Evolutionary conservation across 305 asterid genomes (phyloP).

Genomic region (Rubia tinctorum): DNA sequence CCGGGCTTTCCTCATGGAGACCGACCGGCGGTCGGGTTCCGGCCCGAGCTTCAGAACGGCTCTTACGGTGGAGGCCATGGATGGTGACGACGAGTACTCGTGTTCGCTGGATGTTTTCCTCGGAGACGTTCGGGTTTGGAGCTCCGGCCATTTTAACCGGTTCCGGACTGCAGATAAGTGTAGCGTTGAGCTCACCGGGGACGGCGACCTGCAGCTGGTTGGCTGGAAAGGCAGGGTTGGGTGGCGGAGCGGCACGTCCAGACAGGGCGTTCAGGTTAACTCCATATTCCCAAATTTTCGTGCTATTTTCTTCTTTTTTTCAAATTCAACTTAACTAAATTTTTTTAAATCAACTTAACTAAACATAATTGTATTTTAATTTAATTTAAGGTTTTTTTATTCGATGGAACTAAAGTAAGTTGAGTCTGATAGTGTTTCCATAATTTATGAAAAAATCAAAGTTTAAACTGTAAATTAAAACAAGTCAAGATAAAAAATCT

Average conservation of each 20-base stretch:
- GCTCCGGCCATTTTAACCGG: slow-evolving; percentile 63
- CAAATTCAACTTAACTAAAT: too few relatives aligned
- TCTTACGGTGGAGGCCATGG: slow-evolving; percentile 51
- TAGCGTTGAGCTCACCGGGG: slow-evolving; percentile 39
- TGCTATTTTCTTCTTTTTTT: too few relatives aligned
- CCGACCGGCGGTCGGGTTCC: slow-evolving; percentile 18
- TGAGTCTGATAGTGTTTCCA: too few relatives aligned
- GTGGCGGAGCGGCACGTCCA: slow-evolving; percentile 80
- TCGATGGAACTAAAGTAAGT: too few relatives aligned
- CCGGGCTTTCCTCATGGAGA: slow-evolving; percentile 59
- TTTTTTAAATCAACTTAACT: too few relatives aligned
- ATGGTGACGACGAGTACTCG: slow-evolving; percentile 26
- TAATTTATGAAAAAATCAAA: too few relatives aligned
- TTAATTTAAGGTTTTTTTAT: too few relatives aligned
- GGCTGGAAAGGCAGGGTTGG: slow-evolving; percentile 48
- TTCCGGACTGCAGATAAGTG: slow-evolving; percentile 58
- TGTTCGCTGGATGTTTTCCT: slow-evolving; percentile 71
- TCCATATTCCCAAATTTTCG: too few relatives aligned
- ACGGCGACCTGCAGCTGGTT: slow-evolving; percentile 64
- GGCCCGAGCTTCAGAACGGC: slow-evolving; percentile 55
- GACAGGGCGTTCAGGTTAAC: slow-evolving; percentile 76
- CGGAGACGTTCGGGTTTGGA: slow-evolving; percentile 74
- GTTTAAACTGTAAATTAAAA: too few relatives aligned
- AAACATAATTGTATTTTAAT: too few relatives aligned
- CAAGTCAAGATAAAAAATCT: too few relatives aligned